Conservation (phyloP, 2,329 filamentous ascomycete species). For the Chaetoscypha palmicola region DNA sequence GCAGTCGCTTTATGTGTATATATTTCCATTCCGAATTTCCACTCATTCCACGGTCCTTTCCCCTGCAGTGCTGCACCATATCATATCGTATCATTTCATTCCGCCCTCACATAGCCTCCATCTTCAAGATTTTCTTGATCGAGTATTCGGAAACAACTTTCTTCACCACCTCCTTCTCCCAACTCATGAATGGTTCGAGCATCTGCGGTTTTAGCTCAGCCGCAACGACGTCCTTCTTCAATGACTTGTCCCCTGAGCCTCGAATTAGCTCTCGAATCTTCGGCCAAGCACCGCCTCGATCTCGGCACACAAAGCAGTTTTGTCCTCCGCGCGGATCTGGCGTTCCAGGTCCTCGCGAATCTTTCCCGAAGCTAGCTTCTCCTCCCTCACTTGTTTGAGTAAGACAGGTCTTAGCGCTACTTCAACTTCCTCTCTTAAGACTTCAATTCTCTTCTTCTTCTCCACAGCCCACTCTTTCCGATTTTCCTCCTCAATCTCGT, state of each 20-base stretch:
- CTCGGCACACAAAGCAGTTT: not conserved
- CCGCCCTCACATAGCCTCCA: too few species aligned
- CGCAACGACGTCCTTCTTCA: not conserved
- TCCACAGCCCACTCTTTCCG: not conserved
- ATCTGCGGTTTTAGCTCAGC: not conserved
- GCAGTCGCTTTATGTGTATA: too few species aligned
- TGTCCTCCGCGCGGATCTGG: not conserved
- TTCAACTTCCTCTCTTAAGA: not conserved
- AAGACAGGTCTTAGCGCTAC: not conserved
- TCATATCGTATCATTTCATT: too few species aligned
- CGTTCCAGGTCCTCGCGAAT: not conserved
- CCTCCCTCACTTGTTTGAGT: too few species aligned
- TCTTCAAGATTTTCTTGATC: too few species aligned
- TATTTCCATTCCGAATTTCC: too few species aligned
- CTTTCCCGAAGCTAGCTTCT: not conserved
- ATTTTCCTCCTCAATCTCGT: not conserved
- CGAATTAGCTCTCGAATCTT: not conserved
- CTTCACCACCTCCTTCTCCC: constrained; percentile 4
- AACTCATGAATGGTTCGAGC: not conserved
- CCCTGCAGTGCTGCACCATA: too few species aligned
- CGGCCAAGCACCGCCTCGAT: not conserved
- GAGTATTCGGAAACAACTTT: not conserved
- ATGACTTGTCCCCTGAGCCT: not conserved
- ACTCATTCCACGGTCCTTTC: too few species aligned
- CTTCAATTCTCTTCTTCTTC: not conserved